Base-by-base conservation (phyloP, 108 stramenopile species). In the Cylindrotheca fusiformis region DNA sequence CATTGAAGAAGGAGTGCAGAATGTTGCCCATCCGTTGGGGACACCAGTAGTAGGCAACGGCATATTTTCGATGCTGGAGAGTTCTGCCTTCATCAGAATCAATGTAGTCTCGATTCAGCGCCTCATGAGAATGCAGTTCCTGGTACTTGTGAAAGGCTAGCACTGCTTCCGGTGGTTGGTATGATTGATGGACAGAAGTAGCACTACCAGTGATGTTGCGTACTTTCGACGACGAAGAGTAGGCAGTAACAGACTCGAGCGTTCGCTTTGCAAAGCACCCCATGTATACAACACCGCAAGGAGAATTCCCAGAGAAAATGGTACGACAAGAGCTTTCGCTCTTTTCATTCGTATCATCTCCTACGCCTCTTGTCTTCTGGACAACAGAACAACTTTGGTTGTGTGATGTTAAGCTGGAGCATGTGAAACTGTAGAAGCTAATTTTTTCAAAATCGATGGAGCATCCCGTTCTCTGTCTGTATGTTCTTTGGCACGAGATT, bases 1-100 rank as follows among this genome's bases (percentile, higher is more conserved):
- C 45, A 0, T 75, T 68, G 55, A 75, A 58, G 30, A 64, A 48
- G 28, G 49, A 49, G 54, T 75, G 74, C 24, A 75, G 48, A 20
- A 56, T 63, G 27, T 75, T 75, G 0, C 74, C 74, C 26, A 68
- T 54, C 30, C 62, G 48, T 36, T 69, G 41, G 10, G 74, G 74
- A 57, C 74, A 75, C 51, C 55, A 63, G 52, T 75, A 75, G 25
- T 50, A 59, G 21, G 49, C 68, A 18, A 75, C 23, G 21, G 63
- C 68, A 53, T 55, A 75, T 30, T 68, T 62, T 17, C 63, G 57
- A 27, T 55, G 10, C 19, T 22, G 33, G 57, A 2, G 24, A 22
- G 26, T 32, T 8, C 25, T 58, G 36, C 28, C 18, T 20, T 36
- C 30, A 18, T 5, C 25, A 6, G 4, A 27, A 6, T 41, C 22